Base-by-base conservation (phyloP, 208 protist genomes). In the Acanthamoeba castellanii region DNA sequence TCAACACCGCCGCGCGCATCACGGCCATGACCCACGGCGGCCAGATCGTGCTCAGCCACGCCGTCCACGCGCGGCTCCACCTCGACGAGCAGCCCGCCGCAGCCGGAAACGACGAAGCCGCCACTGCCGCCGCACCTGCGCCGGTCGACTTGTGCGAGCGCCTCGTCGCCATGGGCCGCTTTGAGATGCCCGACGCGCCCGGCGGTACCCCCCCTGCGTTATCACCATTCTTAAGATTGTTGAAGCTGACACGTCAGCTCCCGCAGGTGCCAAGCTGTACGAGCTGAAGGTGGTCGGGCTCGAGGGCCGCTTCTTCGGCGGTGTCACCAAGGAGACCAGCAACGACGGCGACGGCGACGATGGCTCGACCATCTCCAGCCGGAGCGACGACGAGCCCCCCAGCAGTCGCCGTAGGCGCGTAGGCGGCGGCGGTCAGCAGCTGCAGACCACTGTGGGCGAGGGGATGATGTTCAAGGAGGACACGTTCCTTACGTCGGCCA, bases 301-400 rank as follows among this genome's bases (percentile, higher is more conserved):
- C 22, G 74, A 84, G 74, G 74, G 34, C 30, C 74, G 74, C 74
- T 84, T 84, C 74, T 84, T 84, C 42, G 74, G 74, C 30, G 74
- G 74, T 3, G 74, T 84, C n/a, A n/a, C 18, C 74, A 52, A 84
- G 42, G 74, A 84, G 74, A 2, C 30, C 20, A 34, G n/a, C n/a
- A n/a, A 84, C 27, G n/a, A 84, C 74, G 34, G 42, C 22, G 74
- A 84, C 30, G 42, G 22, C 14, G n/a, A 37, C 20, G 61, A 68
- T 1, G 37, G 37, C 37, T 42, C 37, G 37, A 42, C 37, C 37
- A 42, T 42, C 1, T 42, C 37, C 37, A 42, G 2, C 37, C 37
- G 37, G 5, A 68, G 61, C 22, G 27, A 27, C 61, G 61, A 27
- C 61, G 61, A 18, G 16, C 27, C 61, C 61, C 27, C 4, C 18